phyloP scores from a whole-genome alignment of 2,329 filamentous ascomycete species.

The Penicillium sp. region DNA sequence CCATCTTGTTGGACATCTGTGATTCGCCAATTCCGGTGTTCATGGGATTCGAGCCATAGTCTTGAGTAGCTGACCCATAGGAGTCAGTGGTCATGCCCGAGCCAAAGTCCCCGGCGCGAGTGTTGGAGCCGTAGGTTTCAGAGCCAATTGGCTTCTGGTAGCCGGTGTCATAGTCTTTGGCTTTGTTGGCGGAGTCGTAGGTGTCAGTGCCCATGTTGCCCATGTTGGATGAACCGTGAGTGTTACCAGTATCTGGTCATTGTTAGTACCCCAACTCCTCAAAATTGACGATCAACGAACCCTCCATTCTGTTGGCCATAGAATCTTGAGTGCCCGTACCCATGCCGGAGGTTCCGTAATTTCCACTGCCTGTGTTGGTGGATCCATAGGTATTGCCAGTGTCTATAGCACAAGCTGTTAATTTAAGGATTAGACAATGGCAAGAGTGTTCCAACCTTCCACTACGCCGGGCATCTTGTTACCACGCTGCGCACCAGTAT shows the following conservation, averaged over 20 bases:
- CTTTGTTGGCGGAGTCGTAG: neutral
- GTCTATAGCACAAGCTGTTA: neutral
- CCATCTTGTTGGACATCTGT: conserved; percentile 2
- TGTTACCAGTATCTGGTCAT: neutral
- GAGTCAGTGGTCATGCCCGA: neutral
- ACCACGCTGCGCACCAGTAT: neutral
- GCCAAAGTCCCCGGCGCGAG: neutral
- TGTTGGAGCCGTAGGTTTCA: neutral
- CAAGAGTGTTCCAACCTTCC: neutral
- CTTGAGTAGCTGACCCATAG: neutral
- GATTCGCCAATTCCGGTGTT: neutral
- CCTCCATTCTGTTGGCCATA: neutral
- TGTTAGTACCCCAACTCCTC: neutral
- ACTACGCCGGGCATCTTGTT: neutral
- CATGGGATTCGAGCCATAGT: neutral
- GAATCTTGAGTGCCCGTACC: conserved; percentile 3
- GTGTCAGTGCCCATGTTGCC: neutral
- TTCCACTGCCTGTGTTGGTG: conserved; percentile 1
- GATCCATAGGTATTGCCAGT: conserved; percentile 1
- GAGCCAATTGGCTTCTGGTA: neutral
- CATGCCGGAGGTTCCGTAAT: conserved; percentile 4
- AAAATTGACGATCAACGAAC: neutral
- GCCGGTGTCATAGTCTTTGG: neutral
- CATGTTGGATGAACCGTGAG: neutral
- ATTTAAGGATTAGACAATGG: neutral